Conservation (phyloP, 345 rosid genomes). For the Eucalyptus marginata region DNA sequence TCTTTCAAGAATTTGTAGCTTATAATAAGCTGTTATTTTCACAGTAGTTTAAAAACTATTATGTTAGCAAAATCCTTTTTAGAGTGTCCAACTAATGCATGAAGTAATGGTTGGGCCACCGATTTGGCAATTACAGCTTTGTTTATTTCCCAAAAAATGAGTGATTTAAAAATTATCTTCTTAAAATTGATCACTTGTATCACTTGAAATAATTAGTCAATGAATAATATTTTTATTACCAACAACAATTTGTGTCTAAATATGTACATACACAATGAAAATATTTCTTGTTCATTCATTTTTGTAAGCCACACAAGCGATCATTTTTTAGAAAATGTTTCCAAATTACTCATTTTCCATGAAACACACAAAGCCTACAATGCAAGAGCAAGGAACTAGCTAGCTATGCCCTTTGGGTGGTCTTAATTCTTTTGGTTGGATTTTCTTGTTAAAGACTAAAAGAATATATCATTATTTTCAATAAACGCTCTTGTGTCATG, state of each 20-base stretch:
- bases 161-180: too few species aligned
- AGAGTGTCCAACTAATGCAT: neutral
- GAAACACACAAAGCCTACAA: neutral
- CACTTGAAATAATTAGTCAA: neutral
- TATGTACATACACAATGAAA: neutral
- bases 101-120: neutral
- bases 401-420: neutral
- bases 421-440: neutral
- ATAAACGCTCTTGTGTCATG: neutral
- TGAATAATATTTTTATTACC: too few species aligned
- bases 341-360: neutral
- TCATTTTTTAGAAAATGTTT: neutral
- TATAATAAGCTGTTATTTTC: too few species aligned
- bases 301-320: neutral
- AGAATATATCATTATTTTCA: neutral
- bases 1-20: too few species aligned
- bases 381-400: neutral
- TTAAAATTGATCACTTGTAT: too few species aligned
- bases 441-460: neutral
- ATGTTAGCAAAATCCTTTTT: neutral
- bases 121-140: neutral
- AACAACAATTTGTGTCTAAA: neutral
- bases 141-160: neutral
- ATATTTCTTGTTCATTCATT: too few species aligned
- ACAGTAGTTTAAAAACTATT: too few species aligned